Base-by-base conservation (phyloP, 148 eudicot genomes). In the Rhododendron ovatum region DNA sequence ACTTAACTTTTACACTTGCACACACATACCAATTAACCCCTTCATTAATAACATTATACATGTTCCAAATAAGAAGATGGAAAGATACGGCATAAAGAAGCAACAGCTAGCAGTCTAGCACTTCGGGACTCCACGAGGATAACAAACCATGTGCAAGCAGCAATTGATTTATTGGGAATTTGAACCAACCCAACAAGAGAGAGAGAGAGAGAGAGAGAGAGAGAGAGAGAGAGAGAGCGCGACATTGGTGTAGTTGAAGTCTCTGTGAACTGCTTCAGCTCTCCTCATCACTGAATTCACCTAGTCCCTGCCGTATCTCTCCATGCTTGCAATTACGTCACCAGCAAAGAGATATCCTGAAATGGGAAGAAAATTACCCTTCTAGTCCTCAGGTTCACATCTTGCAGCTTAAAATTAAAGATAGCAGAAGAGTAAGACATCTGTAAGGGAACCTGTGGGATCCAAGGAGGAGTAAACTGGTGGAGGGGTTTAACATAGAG, bases 401-500 rank as follows among this genome's bases (percentile, higher is more conserved):
- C 28, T 65, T 0, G 14, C 73, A n/a, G 73, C 73, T 65, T 65
- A 14, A 65, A 65, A 53, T 55, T 15, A 13, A 65, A 65, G 30
- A n/a, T 26, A n/a, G 73, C 2, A 65, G 30, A 65, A n/a, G 26
- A 9, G 73, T 2, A 9, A 65, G 33, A 15, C 7, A 41, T 41
- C 11, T 6, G 26, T 24, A 63, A 6, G 33, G 73, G 33, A 24
- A 65, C 73, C 98, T 57, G 95, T 84, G 83, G 91, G 89, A 81
- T 92, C 92, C 47, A 92, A 43, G 83, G 96, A 87, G 45, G 96
- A 92, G 88, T 89, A 95, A 78, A 81, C 87, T 80, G 97, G 93
- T 13, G 92, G 92, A 85, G 95, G 95, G 98, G 97, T 82, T 91
- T 93, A 71, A 93, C 94, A 82, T 95, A 95, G 87, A 95, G 97